Base-by-base conservation (phyloP, 1,284 basidiomycete genomes). In the Entoloma clypeatum region DNA sequence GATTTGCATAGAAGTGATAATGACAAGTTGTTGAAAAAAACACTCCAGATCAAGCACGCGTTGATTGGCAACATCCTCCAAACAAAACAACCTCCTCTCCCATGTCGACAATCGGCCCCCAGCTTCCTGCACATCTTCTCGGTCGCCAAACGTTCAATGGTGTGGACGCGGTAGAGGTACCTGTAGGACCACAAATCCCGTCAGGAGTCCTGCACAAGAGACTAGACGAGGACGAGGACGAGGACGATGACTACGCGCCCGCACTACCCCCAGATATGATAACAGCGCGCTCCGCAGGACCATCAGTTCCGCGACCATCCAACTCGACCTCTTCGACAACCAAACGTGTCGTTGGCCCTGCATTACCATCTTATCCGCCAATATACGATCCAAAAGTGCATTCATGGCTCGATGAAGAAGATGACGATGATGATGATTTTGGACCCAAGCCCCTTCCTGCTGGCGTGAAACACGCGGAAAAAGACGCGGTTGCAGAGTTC, bases 401-500 rank as follows among this genome's bases (percentile, higher is more conserved):
- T 39, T 40, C 44, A 45, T 48, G 55, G 7, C 56, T 63, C 28
- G 65, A 72, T 18, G 70, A 75, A 19, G 77, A 79, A 10, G 79
- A 81, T 34, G 77, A 78, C 39, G 83, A 84, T 34, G 81, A 84
- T 40, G 86, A 84, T 45, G 76, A 86, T 46, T 51, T 69, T 41
- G 91, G 89, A 3, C 92, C 92, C 1, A 73, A 71, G 58, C 86
- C 86, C 0, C 62, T 81, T 0, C 81, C 84, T 2, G 66, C 60
- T 40, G 67, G 55, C 8, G 58, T 56, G 23, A 52, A 47, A 31
- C 63, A 52, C 41, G 57, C 56, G 41, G 64, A 69, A 58, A 61
- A 62, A 25, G 76, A 82, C 46, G 87, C 81, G 2, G 84, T 91
- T 2, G 65, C 77, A 34, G 80, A 85, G 56, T 93, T 95, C 52